These are phyloP conservation scores for Seiridium unicorne DNA, from an alignment of 2,329 filamentous ascomycete genomes.

Conservation along the genomic window DNA sequence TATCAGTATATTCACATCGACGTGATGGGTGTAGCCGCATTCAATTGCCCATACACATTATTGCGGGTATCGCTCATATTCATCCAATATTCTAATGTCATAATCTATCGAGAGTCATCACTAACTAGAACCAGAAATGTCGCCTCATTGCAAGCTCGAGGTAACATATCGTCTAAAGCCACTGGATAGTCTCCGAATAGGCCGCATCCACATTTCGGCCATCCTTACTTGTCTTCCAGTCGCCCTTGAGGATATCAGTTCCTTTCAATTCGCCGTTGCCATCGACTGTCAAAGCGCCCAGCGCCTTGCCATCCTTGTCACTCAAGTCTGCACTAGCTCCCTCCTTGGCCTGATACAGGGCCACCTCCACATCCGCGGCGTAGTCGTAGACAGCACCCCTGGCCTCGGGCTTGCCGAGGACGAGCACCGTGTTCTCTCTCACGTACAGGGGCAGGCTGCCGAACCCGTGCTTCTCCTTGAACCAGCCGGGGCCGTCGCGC, in stretches of 20 bases:
- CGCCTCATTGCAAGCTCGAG: no score
- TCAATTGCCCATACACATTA: no score
- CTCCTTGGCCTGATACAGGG: constrained; percentile 39
- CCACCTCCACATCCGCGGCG: constrained; percentile 43
- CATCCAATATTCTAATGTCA: no score
- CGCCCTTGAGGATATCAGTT: constrained; percentile 37
- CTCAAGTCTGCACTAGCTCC: constrained; percentile 42
- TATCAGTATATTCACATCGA: no score
- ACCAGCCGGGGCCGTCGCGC: constrained; percentile 53
- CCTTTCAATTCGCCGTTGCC: constrained; percentile 37
- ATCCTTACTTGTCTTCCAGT: constrained; percentile 18
- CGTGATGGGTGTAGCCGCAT: no score
- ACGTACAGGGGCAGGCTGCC: constrained; percentile 58
- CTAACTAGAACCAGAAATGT: no score
- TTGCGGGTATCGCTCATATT: no score
- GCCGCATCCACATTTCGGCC: constrained; percentile 19
- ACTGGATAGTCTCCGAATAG: constrained; percentile 18
- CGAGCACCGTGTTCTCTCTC: constrained; percentile 49
- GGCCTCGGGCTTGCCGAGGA: constrained; percentile 39
- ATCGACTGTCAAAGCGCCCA: constrained; percentile 39
- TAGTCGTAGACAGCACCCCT: constrained; percentile 48
- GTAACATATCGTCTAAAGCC: constrained; percentile 14
- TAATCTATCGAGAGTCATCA: no score
- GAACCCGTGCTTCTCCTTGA: constrained; percentile 58
- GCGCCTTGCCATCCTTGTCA: constrained; percentile 36